phyloP scores from a whole-genome alignment of 208 protist genomes.

The Acanthamoeba triangularis region DNA sequence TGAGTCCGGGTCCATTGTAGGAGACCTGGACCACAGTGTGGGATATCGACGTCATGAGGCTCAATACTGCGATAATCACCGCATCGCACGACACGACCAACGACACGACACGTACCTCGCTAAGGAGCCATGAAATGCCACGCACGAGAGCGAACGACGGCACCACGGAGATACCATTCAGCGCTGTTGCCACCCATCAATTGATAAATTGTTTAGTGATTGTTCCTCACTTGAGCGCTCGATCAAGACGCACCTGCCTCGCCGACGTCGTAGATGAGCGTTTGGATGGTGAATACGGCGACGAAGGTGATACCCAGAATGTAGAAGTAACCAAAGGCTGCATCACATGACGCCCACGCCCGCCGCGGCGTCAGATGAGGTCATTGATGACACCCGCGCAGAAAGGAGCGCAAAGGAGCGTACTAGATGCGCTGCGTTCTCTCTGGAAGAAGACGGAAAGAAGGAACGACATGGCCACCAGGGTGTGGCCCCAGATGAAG shows the following conservation, averaged over 20 bases:
- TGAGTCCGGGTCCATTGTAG: conserved; percentile 38
- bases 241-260: background rate
- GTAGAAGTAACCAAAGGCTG: conserved; percentile 40
- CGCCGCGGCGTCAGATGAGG: background rate
- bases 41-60: background rate
- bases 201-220: too few relatives aligned
- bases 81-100: too few relatives aligned
- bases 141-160: conserved; percentile 20
- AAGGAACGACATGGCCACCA: conserved; percentile 72
- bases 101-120: background rate
- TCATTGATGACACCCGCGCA: background rate
- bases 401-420: background rate
- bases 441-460: conserved; percentile 63
- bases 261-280: background rate
- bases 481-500: conserved; percentile 74
- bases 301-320: conserved; percentile 28
- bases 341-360: background rate
- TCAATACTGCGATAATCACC: background rate
- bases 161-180: background rate
- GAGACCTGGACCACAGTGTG: background rate
- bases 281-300: conserved; percentile 32
- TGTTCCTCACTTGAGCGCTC: background rate
- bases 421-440: conserved; percentile 47
- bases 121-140: background rate
- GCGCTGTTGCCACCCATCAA: background rate